A percentile compares a stretch with the other conserved stretches of the same genome.
Evolutionary conservation across 371 early-diverging fungal species (phyloP).

Genomic region (Vairimorpha apis): DNA sequence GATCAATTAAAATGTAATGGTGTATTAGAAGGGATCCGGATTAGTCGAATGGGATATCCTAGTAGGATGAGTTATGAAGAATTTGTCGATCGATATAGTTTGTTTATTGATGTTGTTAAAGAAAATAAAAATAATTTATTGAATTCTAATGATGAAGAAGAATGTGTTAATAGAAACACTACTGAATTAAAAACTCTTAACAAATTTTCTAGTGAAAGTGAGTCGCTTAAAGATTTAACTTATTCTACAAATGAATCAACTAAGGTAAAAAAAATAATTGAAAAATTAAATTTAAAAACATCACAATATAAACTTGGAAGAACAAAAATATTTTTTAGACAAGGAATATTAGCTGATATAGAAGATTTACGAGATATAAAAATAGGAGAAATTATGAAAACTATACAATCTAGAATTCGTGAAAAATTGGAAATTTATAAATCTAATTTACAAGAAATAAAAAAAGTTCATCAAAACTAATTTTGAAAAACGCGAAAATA

Average conservation of each 20-base stretch:
- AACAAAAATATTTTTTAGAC: conserved; percentile 91
- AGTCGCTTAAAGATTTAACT: neutral
- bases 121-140: no score
- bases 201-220: neutral
- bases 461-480: conserved; percentile 21
- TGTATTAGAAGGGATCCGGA: conserved; percentile 96
- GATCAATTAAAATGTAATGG: conserved; percentile 96
- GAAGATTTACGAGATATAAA: conserved; percentile 82
- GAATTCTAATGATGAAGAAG: conserved; percentile 69
- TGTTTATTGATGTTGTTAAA: conserved; percentile 64
- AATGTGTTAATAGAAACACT: conserved; percentile 70
- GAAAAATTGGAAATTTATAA: conserved; percentile 70
- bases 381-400: conserved; percentile 71
- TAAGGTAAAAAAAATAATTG: conserved; percentile 8
- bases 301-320: conserved; percentile 76
- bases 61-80: conserved; percentile 82
- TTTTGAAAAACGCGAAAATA: conserved; percentile 57
- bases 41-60: conserved; percentile 92
- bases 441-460: conserved; percentile 26
- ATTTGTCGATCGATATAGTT: conserved; percentile 85
- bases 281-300: neutral
- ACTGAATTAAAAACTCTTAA: conserved; percentile 68
- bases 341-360: conserved; percentile 85
- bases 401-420: conserved; percentile 79
- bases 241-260: neutral